phyloP scores from a whole-genome alignment of 805 yeast genomes.

The Candida vartiovaarae region DNA sequence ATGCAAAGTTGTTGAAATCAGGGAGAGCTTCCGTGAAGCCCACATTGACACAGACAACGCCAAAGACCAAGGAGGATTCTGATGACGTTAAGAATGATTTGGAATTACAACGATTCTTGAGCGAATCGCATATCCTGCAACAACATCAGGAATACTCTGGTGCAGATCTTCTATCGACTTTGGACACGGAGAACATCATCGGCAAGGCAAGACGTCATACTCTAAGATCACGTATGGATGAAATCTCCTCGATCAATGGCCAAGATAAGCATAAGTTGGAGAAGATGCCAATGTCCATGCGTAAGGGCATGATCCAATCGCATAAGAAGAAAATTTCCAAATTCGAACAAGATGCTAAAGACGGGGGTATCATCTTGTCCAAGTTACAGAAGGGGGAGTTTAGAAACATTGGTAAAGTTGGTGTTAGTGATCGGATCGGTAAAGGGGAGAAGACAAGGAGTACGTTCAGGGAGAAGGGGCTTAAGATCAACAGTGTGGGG shows the following conservation, averaged over 20 bases:
- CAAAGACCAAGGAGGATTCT: slow-evolving; percentile 28
- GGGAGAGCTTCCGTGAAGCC: slow-evolving; percentile 46
- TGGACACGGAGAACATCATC: slow-evolving; percentile 49
- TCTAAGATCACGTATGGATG: slow-evolving; percentile 48
- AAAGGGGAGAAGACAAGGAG: slow-evolving; percentile 43
- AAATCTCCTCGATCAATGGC: slow-evolving; percentile 37
- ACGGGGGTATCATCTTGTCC: slow-evolving; percentile 86
- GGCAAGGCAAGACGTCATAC: slow-evolving; percentile 68
- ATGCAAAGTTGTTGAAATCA: slow-evolving; percentile 44
- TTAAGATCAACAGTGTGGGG: slow-evolving; percentile 72
- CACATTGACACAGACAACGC: not conserved
- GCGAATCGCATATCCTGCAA: slow-evolving; percentile 61
- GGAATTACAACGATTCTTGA: slow-evolving; percentile 61
- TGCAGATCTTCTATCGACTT: slow-evolving; percentile 46
- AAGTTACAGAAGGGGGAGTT: slow-evolving; percentile 61
- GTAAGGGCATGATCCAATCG: slow-evolving; percentile 73
- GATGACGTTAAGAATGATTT: slow-evolving; percentile 62
- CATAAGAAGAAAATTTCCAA: slow-evolving; percentile 44
- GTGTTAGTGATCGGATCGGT: slow-evolving; percentile 34
- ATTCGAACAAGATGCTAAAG: slow-evolving; percentile 71
- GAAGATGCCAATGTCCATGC: slow-evolving; percentile 81
- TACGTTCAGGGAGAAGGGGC: slow-evolving; percentile 60
- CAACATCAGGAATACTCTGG: slow-evolving; percentile 36
- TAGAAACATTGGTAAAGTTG: slow-evolving; percentile 44
- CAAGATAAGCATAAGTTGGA: slow-evolving; percentile 40